Percentiles rank a stretch among this genome's conserved stretches.
Conservation (phyloP, 2,329 filamentous ascomycete species). For the Sporothrix sp. region DNA sequence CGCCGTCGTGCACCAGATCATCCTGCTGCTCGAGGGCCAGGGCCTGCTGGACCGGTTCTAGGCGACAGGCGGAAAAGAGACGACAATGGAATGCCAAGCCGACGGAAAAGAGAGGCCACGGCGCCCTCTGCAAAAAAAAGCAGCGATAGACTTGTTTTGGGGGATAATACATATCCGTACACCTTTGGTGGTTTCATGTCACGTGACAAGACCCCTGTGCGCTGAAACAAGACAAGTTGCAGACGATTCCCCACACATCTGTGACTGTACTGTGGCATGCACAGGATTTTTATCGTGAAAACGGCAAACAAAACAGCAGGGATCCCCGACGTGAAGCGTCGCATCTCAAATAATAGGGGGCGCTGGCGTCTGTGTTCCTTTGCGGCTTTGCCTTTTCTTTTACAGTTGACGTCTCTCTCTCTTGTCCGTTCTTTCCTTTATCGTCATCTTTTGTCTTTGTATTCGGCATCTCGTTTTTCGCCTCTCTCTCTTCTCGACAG, state of each 20-base stretch:
- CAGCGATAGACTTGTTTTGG: slow-evolving; percentile 9
- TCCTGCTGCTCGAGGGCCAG: slow-evolving; percentile 80
- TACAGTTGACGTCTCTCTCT: not conserved
- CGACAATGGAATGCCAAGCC: not conserved
- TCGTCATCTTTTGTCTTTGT: not conserved
- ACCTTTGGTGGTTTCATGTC: not conserved
- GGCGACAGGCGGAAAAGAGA: too few species aligned
- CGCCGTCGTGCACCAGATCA: slow-evolving; percentile 92
- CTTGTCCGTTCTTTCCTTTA: not conserved
- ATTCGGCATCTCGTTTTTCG: too few species aligned
- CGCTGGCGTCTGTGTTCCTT: not conserved
- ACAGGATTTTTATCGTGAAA: not conserved
- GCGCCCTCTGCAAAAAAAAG: too few species aligned
- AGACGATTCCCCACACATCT: slow-evolving; percentile 4
- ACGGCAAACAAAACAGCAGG: not conserved
- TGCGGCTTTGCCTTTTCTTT: not conserved
- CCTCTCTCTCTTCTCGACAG: not conserved
- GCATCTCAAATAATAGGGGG: slow-evolving; percentile 3
- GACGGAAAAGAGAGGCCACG: too few species aligned
- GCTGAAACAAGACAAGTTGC: not conserved
- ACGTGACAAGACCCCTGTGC: not conserved
- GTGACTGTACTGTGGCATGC: not conserved
- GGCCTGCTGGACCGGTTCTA: slow-evolving; percentile 70
- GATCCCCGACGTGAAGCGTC: slow-evolving; percentile 9
- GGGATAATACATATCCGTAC: too few species aligned